phyloP scores from a whole-genome alignment of 768 basidiomycete genomes.

The Rhodotorula kratochvilovae region DNA sequence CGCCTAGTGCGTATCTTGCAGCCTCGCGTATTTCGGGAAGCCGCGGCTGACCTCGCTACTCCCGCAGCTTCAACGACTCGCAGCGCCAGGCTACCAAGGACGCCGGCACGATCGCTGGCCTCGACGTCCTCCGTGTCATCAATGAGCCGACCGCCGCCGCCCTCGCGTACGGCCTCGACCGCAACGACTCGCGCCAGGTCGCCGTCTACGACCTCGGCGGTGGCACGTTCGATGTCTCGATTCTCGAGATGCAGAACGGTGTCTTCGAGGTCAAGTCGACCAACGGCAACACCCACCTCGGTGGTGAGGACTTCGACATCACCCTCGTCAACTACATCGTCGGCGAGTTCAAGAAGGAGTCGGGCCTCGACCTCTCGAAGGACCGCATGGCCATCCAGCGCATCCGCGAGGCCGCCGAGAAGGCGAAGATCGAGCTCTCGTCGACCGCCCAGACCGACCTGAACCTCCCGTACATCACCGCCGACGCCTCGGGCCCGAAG shows the following conservation, averaged over 20 bases:
- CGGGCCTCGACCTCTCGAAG: slow-evolving; percentile 68
- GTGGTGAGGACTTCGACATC: slow-evolving; percentile 95
- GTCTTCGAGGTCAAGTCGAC: slow-evolving; percentile 99
- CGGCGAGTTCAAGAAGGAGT: slow-evolving; percentile 89
- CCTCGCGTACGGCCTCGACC: slow-evolving; percentile 91
- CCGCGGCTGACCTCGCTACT: slow-evolving; percentile 79
- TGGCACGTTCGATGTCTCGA: slow-evolving; percentile 98
- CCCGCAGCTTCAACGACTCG: slow-evolving; percentile 79
- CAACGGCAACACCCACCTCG: slow-evolving; percentile 97
- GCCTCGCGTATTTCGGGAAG: background rate
- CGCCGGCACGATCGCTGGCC: slow-evolving; percentile 93
- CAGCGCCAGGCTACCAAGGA: slow-evolving; percentile 98
- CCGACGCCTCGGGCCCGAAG: slow-evolving; percentile 88
- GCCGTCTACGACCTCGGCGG: slow-evolving; percentile 98
- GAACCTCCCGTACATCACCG: slow-evolving; percentile 97
- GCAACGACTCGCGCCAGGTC: slow-evolving; percentile 71
- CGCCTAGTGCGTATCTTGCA: background rate
- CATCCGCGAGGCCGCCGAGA: slow-evolving; percentile 97
- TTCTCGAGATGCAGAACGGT: slow-evolving; percentile 98
- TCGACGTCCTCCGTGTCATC: slow-evolving; percentile 95
- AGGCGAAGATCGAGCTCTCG: slow-evolving; percentile 97
- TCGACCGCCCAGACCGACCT: slow-evolving; percentile 93
- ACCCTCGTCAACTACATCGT: slow-evolving; percentile 78
- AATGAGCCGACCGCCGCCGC: slow-evolving; percentile 99
- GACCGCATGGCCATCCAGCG: slow-evolving; percentile 98